Conservation (phyloP, 2,329 filamentous ascomycete species). For the Saccharata proteae region DNA sequence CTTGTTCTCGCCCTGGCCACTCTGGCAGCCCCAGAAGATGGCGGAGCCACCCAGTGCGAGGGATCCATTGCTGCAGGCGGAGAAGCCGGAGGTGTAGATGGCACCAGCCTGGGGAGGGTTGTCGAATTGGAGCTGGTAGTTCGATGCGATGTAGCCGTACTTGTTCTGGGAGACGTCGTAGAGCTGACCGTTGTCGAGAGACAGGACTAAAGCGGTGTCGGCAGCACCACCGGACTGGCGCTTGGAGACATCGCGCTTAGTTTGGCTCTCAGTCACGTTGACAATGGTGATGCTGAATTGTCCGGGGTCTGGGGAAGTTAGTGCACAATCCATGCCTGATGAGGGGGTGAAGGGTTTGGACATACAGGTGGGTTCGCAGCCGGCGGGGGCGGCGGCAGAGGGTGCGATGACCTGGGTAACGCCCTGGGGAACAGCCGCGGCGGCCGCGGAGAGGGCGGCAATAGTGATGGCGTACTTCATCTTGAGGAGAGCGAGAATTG, state of each 20-base stretch:
- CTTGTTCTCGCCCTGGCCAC: too few relatives aligned
- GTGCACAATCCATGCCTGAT: not conserved
- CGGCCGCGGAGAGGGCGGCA: conserved; percentile 18
- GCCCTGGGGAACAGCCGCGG: conserved; percentile 18
- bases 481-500: conserved; percentile 11
- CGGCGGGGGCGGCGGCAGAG: conserved; percentile 34
- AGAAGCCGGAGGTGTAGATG: conserved; percentile 64
- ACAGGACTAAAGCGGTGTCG: conserved; percentile 43
- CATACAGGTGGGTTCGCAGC: conserved; percentile 36
- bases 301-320: conserved; percentile 28
- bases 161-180: conserved; percentile 53
- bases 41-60: conserved; percentile 58
- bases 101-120: conserved; percentile 50
- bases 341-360: not conserved
- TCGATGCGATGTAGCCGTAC: conserved; percentile 70
- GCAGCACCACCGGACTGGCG: conserved; percentile 21
- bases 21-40: conserved; percentile 63
- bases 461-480: conserved; percentile 22
- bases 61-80: conserved; percentile 54
- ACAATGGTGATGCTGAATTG: conserved; percentile 49
- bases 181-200: conserved; percentile 53
- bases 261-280: conserved; percentile 28
- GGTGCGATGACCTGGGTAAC: conserved; percentile 30
- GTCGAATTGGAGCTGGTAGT: conserved; percentile 50
- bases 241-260: conserved; percentile 20